A percentile compares a stretch with the other conserved stretches of the same genome.
phyloP scores from a whole-genome alignment of 257 asterid genomes.

The Ballota nigra region DNA sequence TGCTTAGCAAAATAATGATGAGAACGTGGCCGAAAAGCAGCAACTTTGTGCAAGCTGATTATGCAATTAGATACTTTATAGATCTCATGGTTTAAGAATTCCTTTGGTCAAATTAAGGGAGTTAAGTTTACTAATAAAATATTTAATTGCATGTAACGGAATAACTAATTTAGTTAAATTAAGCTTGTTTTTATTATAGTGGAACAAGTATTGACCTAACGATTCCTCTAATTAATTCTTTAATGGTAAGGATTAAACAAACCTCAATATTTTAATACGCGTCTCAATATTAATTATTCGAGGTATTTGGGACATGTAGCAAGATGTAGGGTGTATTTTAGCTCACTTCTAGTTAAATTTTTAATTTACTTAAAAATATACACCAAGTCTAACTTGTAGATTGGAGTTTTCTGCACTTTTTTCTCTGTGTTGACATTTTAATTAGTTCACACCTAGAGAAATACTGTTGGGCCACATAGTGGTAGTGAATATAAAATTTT shows the following conservation, averaged over 20 bases:
- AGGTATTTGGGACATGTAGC: background rate
- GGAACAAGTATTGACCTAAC: background rate
- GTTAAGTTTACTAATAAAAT: background rate
- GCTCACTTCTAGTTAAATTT: background rate
- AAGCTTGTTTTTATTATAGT: background rate
- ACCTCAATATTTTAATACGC: background rate
- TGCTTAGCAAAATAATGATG: constrained; percentile 1
- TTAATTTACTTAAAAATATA: background rate
- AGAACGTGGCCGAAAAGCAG: constrained; percentile 30
- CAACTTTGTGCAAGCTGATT: constrained; percentile 8
- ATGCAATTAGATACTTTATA: constrained; percentile 4
- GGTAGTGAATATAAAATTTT: background rate
- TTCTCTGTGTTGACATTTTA: background rate
- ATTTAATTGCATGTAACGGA: constrained; percentile 15
- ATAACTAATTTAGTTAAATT: background rate
- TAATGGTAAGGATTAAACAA: background rate
- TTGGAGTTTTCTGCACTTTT: background rate
- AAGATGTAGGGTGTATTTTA: background rate
- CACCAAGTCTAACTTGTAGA: background rate
- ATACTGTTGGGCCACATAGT: constrained; percentile 24
- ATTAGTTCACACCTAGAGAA: constrained; percentile 24
- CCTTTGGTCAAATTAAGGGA: background rate
- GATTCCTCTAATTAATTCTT: background rate
- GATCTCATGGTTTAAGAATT: constrained; percentile 13
- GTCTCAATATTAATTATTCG: background rate